These are phyloP conservation scores for Panellus pusillus DNA, from an alignment of 768 basidiomycete species.

Conservation along the genomic window DNA sequence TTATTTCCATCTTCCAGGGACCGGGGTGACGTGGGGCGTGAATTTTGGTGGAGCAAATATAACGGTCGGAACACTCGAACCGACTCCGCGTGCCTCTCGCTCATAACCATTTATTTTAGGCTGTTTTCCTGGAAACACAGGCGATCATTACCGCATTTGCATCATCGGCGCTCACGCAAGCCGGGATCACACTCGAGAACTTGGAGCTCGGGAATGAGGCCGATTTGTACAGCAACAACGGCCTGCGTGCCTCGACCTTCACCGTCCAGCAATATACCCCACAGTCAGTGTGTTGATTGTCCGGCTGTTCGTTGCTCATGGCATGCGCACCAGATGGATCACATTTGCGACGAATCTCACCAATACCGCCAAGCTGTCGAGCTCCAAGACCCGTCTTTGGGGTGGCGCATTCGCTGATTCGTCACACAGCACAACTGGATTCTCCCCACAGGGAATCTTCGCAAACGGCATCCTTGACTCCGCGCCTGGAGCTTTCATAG, in stretches of 20 bases:
- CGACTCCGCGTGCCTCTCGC: background rate
- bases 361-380: constrained; percentile 35
- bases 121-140: constrained; percentile 45
- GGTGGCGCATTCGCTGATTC: constrained; percentile 54
- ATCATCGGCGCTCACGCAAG: constrained; percentile 35
- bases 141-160: constrained; percentile 50
- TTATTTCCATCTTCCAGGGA: constrained; percentile 37
- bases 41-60: constrained; percentile 58
- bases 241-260: constrained; percentile 39
- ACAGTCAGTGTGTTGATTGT: constrained; percentile 40
- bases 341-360: constrained; percentile 49
- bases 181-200: constrained; percentile 49
- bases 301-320: background rate
- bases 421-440: constrained; percentile 45
- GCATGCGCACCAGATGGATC: constrained; percentile 45
- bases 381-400: constrained; percentile 44
- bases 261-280: constrained; percentile 45
- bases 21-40: constrained; percentile 67
- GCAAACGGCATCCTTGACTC: constrained; percentile 50
- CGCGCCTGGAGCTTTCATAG: constrained; percentile 47
- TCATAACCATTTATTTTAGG: constrained; percentile 14
- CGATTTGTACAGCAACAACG: constrained; percentile 52
- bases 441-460: constrained; percentile 63
- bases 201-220: constrained; percentile 66
- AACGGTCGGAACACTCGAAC: constrained; percentile 28